A percentile compares a stretch with the other conserved stretches of the same genome.
phyloP scores from a whole-genome alignment of 164 flowering plant genomes.

The Macadamia tetraphylla region DNA sequence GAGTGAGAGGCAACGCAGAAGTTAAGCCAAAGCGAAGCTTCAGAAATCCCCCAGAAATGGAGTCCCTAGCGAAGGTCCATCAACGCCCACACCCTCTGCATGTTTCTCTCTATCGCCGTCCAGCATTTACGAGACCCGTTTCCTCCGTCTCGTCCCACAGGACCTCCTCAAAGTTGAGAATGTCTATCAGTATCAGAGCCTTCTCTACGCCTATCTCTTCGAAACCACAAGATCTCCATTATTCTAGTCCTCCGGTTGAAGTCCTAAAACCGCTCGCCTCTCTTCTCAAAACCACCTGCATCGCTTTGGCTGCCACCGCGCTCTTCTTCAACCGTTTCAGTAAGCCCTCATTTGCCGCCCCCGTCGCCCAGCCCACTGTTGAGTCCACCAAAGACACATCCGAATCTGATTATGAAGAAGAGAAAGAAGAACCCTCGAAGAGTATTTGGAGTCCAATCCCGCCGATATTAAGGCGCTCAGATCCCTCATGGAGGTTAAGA shows the following conservation, averaged over 20 bases:
- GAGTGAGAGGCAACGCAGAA: not conserved
- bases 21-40: not conserved
- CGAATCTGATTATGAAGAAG: slow-evolving; percentile 23
- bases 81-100: slow-evolving; percentile 22
- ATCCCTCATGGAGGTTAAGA: slow-evolving; percentile 55
- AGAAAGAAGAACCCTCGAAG: slow-evolving; percentile 45
- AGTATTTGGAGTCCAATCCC: slow-evolving; percentile 36
- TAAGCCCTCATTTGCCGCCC: slow-evolving; percentile 39
- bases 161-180: slow-evolving; percentile 9
- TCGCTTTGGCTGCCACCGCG: slow-evolving; percentile 42
- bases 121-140: slow-evolving; percentile 28
- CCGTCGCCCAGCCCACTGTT: slow-evolving; percentile 24
- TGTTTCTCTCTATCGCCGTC: slow-evolving; percentile 26
- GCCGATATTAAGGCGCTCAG: slow-evolving; percentile 44
- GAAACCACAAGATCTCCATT: not conserved
- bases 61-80: slow-evolving; percentile 27
- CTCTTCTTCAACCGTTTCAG: slow-evolving; percentile 42
- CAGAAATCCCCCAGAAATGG: slow-evolving; percentile 25
- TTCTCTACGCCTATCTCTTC: slow-evolving; percentile 17
- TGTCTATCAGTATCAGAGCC: slow-evolving; percentile 17
- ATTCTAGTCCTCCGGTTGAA: not conserved
- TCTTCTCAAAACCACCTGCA: slow-evolving; percentile 23
- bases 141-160: slow-evolving; percentile 26
- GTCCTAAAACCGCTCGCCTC: not conserved
- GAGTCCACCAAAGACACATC: slow-evolving; percentile 14